These are phyloP conservation scores for Lentinula sp. DNA, from an alignment of 768 basidiomycete genomes.

Conservation along the genomic window DNA sequence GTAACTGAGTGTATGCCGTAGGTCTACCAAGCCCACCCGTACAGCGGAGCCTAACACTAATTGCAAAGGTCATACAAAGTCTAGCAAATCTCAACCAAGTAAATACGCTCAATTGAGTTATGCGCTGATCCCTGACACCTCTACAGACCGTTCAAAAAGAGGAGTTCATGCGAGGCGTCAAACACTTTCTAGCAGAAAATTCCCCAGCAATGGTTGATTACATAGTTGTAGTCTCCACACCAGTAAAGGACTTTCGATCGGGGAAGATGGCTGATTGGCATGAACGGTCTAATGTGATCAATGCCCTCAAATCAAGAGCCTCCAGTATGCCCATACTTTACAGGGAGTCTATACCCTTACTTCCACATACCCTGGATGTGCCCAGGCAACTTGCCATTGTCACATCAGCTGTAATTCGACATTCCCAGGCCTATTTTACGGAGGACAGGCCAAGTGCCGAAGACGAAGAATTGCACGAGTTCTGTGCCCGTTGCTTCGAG, in stretches of 20 bases:
- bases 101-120: slow-evolving; percentile 18
- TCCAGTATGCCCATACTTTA: slow-evolving; percentile 50
- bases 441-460: slow-evolving; percentile 25
- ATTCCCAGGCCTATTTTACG: slow-evolving; percentile 38
- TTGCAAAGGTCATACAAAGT: slow-evolving; percentile 88
- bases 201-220: slow-evolving; percentile 75
- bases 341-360: slow-evolving; percentile 64
- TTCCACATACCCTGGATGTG: slow-evolving; percentile 73
- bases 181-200: slow-evolving; percentile 64
- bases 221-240: slow-evolving; percentile 63
- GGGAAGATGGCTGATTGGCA: slow-evolving; percentile 31
- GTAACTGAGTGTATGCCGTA: slow-evolving; percentile 21
- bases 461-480: slow-evolving; percentile 42
- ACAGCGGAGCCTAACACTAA: slow-evolving; percentile 75
- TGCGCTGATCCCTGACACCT: neutral
- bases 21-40: slow-evolving; percentile 62
- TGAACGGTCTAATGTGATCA: slow-evolving; percentile 47
- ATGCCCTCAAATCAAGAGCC: slow-evolving; percentile 53
- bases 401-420: slow-evolving; percentile 69
- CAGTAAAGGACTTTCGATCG: slow-evolving; percentile 19
- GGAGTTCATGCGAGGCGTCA: slow-evolving; percentile 74
- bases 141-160: slow-evolving; percentile 63
- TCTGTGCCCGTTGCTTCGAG: slow-evolving; percentile 58
- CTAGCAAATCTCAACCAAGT: slow-evolving; percentile 80
- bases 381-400: slow-evolving; percentile 74